phyloP scores from a whole-genome alignment of 805 yeast species.

The Ogataea polymorpha region DNA sequence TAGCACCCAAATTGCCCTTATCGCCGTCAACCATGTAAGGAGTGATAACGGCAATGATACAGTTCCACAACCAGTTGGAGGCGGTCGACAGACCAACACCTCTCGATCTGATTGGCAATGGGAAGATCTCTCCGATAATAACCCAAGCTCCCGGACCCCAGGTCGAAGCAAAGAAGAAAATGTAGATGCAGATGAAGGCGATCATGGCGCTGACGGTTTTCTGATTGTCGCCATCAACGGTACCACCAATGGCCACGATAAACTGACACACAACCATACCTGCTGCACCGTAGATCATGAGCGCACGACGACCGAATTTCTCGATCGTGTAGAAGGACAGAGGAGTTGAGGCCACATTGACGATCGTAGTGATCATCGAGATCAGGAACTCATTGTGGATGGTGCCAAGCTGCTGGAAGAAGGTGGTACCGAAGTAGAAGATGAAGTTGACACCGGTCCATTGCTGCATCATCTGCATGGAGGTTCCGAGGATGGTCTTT shows the following conservation, averaged over 20 bases:
- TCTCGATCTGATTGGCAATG: constrained; percentile 71
- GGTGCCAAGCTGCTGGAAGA: constrained; percentile 54
- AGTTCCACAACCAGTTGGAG: constrained; percentile 78
- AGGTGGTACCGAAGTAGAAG: constrained; percentile 70
- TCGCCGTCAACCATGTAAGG: constrained; percentile 70
- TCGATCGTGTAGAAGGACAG: constrained; percentile 57
- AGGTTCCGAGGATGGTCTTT: constrained; percentile 43
- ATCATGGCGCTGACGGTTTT: constrained; percentile 34
- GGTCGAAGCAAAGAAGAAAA: constrained; percentile 74
- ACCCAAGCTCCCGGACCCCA: constrained; percentile 88
- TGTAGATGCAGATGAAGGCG: constrained; percentile 53
- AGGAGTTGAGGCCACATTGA: constrained; percentile 50
- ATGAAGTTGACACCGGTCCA: constrained; percentile 75
- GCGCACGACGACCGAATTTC: constrained; percentile 54
- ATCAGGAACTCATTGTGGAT: constrained; percentile 46
- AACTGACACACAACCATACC: constrained; percentile 54
- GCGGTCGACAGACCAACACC: constrained; percentile 71
- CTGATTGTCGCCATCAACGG: constrained; percentile 27
- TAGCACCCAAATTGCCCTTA: constrained; percentile 56
- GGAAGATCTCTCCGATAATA: constrained; percentile 57
- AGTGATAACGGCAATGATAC: constrained; percentile 72
- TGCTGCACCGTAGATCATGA: constrained; percentile 46
- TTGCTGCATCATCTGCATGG: constrained; percentile 59
- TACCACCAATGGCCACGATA: constrained; percentile 48
- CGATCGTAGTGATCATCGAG: constrained; percentile 51